Base-by-base conservation (phyloP, 2,329 filamentous ascomycete species). In the Botrytis aclada region DNA sequence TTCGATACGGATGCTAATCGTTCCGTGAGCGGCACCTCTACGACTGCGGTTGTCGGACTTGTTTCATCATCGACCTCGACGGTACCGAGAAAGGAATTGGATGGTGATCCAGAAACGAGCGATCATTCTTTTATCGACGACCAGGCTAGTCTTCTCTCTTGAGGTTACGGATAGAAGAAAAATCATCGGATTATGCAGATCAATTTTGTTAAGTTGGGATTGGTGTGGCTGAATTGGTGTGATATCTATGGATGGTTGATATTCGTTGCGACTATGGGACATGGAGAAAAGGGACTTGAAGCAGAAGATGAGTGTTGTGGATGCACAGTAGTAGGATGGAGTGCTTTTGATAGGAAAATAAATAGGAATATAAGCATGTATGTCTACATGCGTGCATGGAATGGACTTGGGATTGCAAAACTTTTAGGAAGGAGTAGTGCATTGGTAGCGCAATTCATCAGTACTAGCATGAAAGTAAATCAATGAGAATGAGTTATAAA, bases 111-210 rank as follows among this genome's bases (percentile, higher is more conserved):
- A 61, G 47, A 69, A n/a, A 47, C 37, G 39, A 64, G 73, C 22
- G 70, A 70, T 62, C 72, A 71, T 39, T 77, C 72, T 43, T 60
- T 78, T 62, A 77, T 75, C 39, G 78, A 80, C 71, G 78, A 80
- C 41, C 75, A 77, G 60, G 77, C 77, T 62, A 79, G 75, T 73
- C 75, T 77, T 74, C 75, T 79, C 71, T 80, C 78, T 70, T 80
- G 65, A 78, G 47, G n/a, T 61, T 39, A 61, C 58, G 7, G 34
- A 22, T 37, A 7, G 58, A 25, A 61, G 47, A n/a, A 37, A 39
- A 61, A 61, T 39, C 22, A 14, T 56, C 65, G n/a, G 29, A 22
- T 54, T 67, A 41, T 56, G 47, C 47, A 67, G 65, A 56, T 56
- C 18, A 41, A 56, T 56, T 67, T 67, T 41, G 9, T 22, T 51